Evolutionary conservation across 2,329 filamentous ascomycete genomes (phyloP).

Genomic region (Colletotrichum godetiae): DNA sequence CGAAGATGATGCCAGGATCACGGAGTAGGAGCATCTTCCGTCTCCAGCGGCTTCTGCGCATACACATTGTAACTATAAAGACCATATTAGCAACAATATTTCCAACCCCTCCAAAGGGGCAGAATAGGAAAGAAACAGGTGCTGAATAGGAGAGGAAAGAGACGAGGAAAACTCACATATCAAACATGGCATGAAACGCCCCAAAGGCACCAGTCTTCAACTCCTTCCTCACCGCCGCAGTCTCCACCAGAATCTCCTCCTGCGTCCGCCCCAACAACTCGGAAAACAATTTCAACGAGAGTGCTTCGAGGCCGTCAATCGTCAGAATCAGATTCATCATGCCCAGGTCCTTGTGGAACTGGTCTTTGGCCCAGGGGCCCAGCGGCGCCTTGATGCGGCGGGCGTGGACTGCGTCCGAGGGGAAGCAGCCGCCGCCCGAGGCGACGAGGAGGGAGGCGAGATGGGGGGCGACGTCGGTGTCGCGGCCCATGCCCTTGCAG

Average conservation of each 20-base stretch:
- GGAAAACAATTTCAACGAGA: constrained; percentile 42
- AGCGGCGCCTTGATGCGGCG: constrained; percentile 43
- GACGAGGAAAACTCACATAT: constrained; percentile 38
- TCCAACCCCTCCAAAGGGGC: no score
- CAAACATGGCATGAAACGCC: constrained; percentile 44
- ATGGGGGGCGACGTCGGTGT: constrained; percentile 41
- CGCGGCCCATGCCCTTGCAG: constrained; percentile 42
- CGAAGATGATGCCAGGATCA: no score
- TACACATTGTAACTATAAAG: no score
- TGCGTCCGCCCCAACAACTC: constrained; percentile 41
- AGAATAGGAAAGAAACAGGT: no score
- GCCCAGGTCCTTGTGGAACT: constrained; percentile 52
- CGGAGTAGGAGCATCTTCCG: no score
- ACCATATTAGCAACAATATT: no score
- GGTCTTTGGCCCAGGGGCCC: constrained; percentile 52
- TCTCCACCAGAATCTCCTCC: constrained; percentile 40
- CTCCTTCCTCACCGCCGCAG: constrained; percentile 41
- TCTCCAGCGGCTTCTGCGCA: no score
- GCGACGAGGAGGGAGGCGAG: constrained; percentile 26
- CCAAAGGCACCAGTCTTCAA: constrained; percentile 39
- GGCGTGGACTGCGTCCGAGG: constrained; percentile 39
- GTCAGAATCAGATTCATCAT: constrained; percentile 38
- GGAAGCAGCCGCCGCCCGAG: constrained; percentile 45
- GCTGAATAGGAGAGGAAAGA: background rate
- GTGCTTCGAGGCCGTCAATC: constrained; percentile 37